phyloP scores from a whole-genome alignment of 2,329 filamentous ascomycete genomes.

The Rachicladosporium sp. region DNA sequence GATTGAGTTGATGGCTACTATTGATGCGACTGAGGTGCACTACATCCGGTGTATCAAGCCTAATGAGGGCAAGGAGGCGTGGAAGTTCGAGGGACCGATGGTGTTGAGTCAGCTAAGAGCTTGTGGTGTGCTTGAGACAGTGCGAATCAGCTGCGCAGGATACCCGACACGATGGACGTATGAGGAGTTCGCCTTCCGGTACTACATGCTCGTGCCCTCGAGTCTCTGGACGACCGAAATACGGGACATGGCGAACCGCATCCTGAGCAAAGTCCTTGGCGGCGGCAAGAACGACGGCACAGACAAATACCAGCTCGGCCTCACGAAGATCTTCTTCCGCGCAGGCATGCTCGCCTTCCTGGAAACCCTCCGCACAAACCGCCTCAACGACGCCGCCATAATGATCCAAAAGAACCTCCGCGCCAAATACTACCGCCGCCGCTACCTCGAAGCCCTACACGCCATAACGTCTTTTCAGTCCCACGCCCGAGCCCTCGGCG shows the following conservation, averaged over 20 bases:
- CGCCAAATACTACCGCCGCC: conserved; percentile 87
- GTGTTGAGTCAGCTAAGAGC: conserved; percentile 92
- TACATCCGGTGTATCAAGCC: conserved; percentile 99
- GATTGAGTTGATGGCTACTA: conserved; percentile 95
- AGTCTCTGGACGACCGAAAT: conserved; percentile 87
- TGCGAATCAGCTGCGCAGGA: conserved; percentile 91
- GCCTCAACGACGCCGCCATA: conserved; percentile 84
- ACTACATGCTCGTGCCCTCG: conserved; percentile 95
- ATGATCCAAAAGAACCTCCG: conserved; percentile 98
- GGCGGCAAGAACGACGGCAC: conserved; percentile 50
- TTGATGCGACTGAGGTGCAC: conserved; percentile 95
- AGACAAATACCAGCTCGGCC: conserved; percentile 93
- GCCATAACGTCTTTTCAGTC: conserved; percentile 74
- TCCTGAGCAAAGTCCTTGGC: conserved; percentile 73
- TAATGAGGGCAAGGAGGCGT: conserved; percentile 90
- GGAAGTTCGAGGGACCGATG: conserved; percentile 99
- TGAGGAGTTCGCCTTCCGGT: conserved; percentile 91
- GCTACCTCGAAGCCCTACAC: conserved; percentile 75
- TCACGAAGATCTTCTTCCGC: conserved; percentile 99
- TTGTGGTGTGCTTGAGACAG: conserved; percentile 96
- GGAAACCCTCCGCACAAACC: conserved; percentile 81
- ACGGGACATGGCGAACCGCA: conserved; percentile 83
- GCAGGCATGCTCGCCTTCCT: conserved; percentile 97
- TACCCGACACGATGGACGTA: conserved; percentile 98
- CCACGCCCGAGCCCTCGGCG: conserved; percentile 61